Conservation (phyloP, 495 filamentous ascomycete species). For the Penicillium odoratum region DNA sequence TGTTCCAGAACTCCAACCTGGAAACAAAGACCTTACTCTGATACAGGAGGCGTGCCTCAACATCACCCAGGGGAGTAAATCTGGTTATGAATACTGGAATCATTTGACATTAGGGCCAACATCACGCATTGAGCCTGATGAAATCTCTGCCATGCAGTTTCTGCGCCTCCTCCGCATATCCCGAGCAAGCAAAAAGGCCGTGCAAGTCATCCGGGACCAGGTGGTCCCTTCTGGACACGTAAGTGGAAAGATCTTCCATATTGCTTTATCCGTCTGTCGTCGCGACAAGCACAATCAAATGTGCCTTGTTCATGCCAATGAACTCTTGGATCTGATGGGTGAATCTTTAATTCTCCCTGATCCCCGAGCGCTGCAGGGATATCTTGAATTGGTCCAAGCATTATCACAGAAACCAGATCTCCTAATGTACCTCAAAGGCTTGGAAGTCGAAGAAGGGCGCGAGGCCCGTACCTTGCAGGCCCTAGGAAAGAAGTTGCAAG, state of each 20-base stretch:
- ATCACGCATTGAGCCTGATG: slow-evolving; percentile 62
- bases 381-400: slow-evolving; percentile 24
- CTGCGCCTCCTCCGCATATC: slow-evolving; percentile 65
- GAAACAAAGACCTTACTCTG: slow-evolving; percentile 69
- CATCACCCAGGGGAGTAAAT: slow-evolving; percentile 30
- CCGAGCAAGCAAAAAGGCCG: slow-evolving; percentile 56
- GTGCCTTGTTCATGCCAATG: slow-evolving; percentile 55
- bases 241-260: slow-evolving; percentile 59
- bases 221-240: slow-evolving; percentile 37
- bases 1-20: slow-evolving; percentile 43
- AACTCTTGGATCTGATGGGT: slow-evolving; percentile 59
- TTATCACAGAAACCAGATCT: slow-evolving; percentile 30
- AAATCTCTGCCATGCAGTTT: slow-evolving; percentile 62
- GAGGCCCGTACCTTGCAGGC: slow-evolving; percentile 16
- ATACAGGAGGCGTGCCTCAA: slow-evolving; percentile 58
- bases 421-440: slow-evolving; percentile 32
- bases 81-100: slow-evolving; percentile 69
- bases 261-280: slow-evolving; percentile 67
- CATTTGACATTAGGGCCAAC: slow-evolving; percentile 54
- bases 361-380: slow-evolving; percentile 32
- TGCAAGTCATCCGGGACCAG: slow-evolving; percentile 53
- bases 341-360: slow-evolving; percentile 34
- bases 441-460: slow-evolving; percentile 18
- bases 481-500: slow-evolving; percentile 29
- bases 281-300: slow-evolving; percentile 70